Conservation (phyloP, 2,329 filamentous ascomycete genomes). For the Emmonsiellopsis sp. region DNA sequence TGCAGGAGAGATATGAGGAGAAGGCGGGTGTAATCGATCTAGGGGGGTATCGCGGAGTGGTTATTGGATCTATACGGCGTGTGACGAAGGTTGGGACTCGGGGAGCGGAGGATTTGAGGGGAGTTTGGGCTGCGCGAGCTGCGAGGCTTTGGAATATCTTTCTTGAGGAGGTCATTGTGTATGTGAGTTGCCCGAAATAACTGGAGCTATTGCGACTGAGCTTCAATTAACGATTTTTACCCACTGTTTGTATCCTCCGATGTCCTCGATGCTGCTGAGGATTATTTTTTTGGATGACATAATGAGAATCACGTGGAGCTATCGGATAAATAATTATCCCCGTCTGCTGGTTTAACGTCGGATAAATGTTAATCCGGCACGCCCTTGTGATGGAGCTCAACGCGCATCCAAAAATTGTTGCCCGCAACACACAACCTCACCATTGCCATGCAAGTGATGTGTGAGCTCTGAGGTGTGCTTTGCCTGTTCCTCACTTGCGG, state of each 20-base stretch:
- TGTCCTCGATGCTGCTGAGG: background rate
- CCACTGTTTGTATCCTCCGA: background rate
- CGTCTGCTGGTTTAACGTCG: background rate
- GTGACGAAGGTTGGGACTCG: constrained; percentile 3
- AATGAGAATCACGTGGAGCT: background rate
- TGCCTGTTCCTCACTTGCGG: too few species aligned
- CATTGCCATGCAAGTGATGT: background rate
- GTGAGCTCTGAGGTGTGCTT: too few species aligned
- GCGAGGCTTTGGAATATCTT: constrained; percentile 4
- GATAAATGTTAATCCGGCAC: background rate
- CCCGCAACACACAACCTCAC: background rate
- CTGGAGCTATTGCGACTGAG: background rate
- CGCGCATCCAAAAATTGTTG: background rate
- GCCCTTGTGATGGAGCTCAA: background rate
- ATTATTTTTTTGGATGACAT: background rate
- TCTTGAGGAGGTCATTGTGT: constrained; percentile 7
- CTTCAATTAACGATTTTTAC: background rate
- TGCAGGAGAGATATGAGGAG: constrained; percentile 10
- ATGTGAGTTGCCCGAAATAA: background rate
- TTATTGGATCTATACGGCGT: background rate
- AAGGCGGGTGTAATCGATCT: background rate
- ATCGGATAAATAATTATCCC: background rate
- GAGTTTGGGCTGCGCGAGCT: background rate
- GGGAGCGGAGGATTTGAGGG: constrained; percentile 1
- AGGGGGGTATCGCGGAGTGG: background rate